Base-by-base conservation (phyloP, 768 basidiomycete genomes). In the Ramaria rubella region DNA sequence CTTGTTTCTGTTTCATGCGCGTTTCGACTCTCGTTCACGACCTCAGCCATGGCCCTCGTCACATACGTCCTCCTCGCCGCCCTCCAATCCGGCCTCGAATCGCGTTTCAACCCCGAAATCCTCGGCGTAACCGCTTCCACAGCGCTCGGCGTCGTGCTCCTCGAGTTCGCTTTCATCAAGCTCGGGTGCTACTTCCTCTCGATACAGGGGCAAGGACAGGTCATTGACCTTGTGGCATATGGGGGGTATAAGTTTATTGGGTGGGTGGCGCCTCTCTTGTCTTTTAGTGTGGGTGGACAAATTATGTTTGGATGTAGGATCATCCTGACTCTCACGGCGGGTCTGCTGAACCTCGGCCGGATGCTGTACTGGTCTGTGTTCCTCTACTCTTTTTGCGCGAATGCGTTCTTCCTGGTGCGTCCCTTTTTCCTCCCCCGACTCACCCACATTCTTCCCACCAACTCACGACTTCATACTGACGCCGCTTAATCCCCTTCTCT, bases 161-260 rank as follows among this genome's bases (percentile, higher is more conserved):
- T 95, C 58, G 96, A 99, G 68, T 93, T 97, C 69, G 70, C 83
- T 26, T 85, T 90, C 59, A 87, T 99, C 52, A 90, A 91, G 65
- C 77, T 90, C 1, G 94, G 94, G 0, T 96, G 92, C 66, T 99
- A 98, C 70, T 74, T 97, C 49, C 81, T 98, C 49, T 93, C 91
- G 59, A 91, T 98, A 2, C 80, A 86, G 59, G 85, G 85, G 3
- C 72, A 77, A 5, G 73, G 72, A 21, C 86, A 89, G 45, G 79
- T 90, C 23, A 77, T 88, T 4, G 93, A 96, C 65, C 71, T 98
- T 48, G 72, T 96, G 29, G 90, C 94, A 0, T 98, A 97, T 67
- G 89, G 87, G 4, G 95, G 96, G 0, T 98, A 98, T 73, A 98
- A 99, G 67, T 98, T 99, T 64, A 90, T 97, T 27, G 95, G 92